A percentile compares a stretch with the other conserved stretches of the same genome.
Evolutionary conservation across 495 filamentous ascomycete species (phyloP).

Genomic region (Penicillium verhagenii): DNA sequence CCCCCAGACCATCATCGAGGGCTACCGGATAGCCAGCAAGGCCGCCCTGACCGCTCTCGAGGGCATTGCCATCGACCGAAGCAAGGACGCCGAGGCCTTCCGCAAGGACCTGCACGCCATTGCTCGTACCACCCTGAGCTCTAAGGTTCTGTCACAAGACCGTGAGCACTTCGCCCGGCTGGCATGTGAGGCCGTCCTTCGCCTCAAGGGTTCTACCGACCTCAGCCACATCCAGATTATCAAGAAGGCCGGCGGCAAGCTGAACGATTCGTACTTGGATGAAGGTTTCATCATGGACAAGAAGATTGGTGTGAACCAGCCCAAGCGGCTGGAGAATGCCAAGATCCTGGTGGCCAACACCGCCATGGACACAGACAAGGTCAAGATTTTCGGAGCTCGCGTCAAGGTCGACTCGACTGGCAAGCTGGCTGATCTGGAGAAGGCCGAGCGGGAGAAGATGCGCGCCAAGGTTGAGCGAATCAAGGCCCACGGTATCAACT

Average conservation of each 20-base stretch:
- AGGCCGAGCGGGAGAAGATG: conserved; percentile 99
- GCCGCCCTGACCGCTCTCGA: conserved; percentile 83
- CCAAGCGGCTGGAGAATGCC: conserved; percentile 93
- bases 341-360: conserved; percentile 98
- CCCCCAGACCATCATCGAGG: conserved; percentile 98
- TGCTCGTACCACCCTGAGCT: conserved; percentile 94
- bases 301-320: conserved; percentile 97
- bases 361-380: conserved; percentile 98
- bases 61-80: conserved; percentile 83
- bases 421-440: conserved; percentile 95
- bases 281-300: conserved; percentile 99
- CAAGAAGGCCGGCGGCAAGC: conserved; percentile 97
- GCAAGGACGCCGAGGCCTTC: conserved; percentile 76
- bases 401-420: conserved; percentile 92
- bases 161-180: conserved; percentile 86
- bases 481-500: conserved; percentile 98
- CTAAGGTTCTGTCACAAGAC: conserved; percentile 94
- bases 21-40: conserved; percentile 92
- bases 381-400: conserved; percentile 97
- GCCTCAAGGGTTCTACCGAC: conserved; percentile 88
- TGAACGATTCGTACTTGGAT: conserved; percentile 95
- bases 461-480: conserved; percentile 97
- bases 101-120: conserved; percentile 87
- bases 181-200: conserved; percentile 88
- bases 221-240: conserved; percentile 98